phyloP scores from a whole-genome alignment of 2,329 filamentous ascomycete species.

The Colletotrichum scovillei region DNA sequence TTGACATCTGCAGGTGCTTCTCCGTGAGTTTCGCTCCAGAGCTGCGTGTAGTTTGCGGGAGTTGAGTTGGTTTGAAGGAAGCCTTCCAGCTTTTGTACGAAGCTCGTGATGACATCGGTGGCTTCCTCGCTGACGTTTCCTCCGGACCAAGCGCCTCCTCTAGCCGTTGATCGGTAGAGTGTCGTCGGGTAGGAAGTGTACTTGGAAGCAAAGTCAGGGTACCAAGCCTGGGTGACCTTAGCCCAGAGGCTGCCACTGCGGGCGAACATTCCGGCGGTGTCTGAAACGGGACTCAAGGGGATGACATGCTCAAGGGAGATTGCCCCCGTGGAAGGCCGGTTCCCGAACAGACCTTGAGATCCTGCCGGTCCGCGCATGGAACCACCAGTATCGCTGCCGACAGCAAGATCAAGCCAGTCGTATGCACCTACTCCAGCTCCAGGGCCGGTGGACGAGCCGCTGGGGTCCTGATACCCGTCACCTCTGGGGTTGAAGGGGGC shows the following conservation, averaged over 20 bases:
- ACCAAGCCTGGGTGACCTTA: slow-evolving; percentile 20
- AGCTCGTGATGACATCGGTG: slow-evolving; percentile 15
- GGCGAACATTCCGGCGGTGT: slow-evolving; percentile 23
- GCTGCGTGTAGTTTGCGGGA: slow-evolving; percentile 37
- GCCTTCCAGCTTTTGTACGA: slow-evolving; percentile 40
- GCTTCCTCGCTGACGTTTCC: background rate
- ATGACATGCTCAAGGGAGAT: slow-evolving; percentile 52
- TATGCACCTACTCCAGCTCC: slow-evolving; percentile 40
- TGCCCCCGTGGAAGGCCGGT: slow-evolving; percentile 53
- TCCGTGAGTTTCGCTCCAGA: slow-evolving; percentile 39
- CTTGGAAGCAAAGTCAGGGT: slow-evolving; percentile 37
- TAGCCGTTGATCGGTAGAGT: slow-evolving; percentile 36
- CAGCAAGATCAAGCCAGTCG: slow-evolving; percentile 39
- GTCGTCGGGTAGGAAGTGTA: slow-evolving; percentile 43
- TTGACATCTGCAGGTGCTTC: slow-evolving; percentile 33
- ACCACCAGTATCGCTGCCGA: slow-evolving; percentile 39
- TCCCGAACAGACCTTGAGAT: slow-evolving; percentile 55
- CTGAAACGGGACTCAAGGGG: slow-evolving; percentile 47
- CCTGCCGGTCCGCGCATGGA: slow-evolving; percentile 47
- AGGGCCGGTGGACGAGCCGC: slow-evolving; percentile 38
- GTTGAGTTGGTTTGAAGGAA: slow-evolving; percentile 35
- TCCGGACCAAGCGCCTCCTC: background rate
- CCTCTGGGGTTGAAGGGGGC: slow-evolving; percentile 44
- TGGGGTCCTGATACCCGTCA: slow-evolving; percentile 40
- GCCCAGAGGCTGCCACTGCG: slow-evolving; percentile 14